Evolutionary conservation across 164 flowering plant genomes (phyloP).

Genomic region (Dillenia suffruticosa): DNA sequence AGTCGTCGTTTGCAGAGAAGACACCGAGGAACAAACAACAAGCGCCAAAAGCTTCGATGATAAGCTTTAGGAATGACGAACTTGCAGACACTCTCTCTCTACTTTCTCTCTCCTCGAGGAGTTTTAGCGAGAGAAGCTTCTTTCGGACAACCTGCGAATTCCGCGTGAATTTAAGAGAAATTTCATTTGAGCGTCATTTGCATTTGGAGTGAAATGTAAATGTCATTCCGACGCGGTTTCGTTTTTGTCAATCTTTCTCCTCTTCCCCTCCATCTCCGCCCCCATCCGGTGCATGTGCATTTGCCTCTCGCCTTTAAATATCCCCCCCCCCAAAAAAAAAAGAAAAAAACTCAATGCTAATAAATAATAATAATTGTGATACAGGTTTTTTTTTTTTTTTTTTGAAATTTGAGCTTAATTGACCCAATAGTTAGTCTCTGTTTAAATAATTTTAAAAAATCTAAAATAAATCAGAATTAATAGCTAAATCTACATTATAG

Average conservation of each 20-base stretch:
- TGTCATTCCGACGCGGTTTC: constrained; percentile 31
- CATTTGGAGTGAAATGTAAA: constrained; percentile 13
- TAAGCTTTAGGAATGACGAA: not conserved
- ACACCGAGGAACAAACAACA: not conserved
- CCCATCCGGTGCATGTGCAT: too few species aligned
- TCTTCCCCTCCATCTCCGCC: not conserved
- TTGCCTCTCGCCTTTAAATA: too few species aligned
- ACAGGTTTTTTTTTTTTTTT: too few species aligned
- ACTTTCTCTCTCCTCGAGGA: not conserved
- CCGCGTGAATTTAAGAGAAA: constrained; percentile 17
- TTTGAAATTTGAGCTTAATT: too few species aligned
- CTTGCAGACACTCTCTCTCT: not conserved
- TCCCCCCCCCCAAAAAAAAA: too few species aligned
- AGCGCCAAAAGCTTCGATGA: not conserved
- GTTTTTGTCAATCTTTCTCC: constrained; percentile 1
- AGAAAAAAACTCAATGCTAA: too few species aligned
- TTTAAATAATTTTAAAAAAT: too few species aligned
- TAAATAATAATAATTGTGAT: too few species aligned
- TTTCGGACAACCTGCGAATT: not conserved
- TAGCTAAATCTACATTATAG: too few species aligned
- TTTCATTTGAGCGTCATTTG: constrained; percentile 8
- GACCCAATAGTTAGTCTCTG: too few species aligned
- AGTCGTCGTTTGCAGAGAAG: not conserved
- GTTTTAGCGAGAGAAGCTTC: not conserved
- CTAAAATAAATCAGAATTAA: too few species aligned